phyloP scores from a whole-genome alignment of 352 stramenopile species.

The Phytopythium kandeliae region DNA sequence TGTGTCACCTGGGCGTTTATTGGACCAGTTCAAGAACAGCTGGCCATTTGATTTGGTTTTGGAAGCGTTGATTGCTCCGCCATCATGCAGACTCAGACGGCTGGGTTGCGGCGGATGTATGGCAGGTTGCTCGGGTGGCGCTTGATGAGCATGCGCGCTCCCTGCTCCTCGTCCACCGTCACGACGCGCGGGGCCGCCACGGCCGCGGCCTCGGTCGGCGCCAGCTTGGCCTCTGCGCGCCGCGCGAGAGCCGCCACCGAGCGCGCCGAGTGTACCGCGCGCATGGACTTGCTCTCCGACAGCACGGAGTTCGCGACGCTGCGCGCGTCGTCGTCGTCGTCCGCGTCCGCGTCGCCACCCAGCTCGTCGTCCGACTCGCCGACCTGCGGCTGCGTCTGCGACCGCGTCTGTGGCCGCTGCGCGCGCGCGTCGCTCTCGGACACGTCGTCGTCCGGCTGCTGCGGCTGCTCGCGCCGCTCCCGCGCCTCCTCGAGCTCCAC shows the following conservation, averaged over 20 bases:
- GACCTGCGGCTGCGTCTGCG: no score
- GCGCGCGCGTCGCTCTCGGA: constrained; percentile 33
- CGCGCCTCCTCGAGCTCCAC: constrained; percentile 73
- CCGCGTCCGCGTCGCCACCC: constrained; percentile 6
- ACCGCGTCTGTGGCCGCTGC: no score
- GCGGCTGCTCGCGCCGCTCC: constrained; percentile 82
- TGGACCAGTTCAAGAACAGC: no score
- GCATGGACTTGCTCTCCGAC: constrained; percentile 85
- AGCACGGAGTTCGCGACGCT: constrained; percentile 74
- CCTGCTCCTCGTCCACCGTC: constrained; percentile 88
- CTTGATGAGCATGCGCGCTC: constrained; percentile 84
- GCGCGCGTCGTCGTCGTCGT: constrained; percentile 48
- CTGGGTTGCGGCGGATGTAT: constrained; percentile 94
- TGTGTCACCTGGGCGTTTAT: background rate
- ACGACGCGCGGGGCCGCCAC: constrained; percentile 77
- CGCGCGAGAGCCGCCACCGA: constrained; percentile 72
- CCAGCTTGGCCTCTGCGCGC: constrained; percentile 67
- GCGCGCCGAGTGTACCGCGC: constrained; percentile 76
- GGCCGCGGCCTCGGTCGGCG: constrained; percentile 15
- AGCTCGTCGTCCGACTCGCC: no score
- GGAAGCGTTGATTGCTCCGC: no score
- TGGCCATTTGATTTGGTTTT: no score
- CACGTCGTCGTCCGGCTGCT: constrained; percentile 59
- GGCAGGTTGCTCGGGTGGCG: constrained; percentile 87
- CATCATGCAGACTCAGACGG: constrained; percentile 76